Evolutionary conservation across 1,139 yeast species (phyloP), one percentile per base, ranked within the genome.

Genomic region (Candida sp.): DNA sequence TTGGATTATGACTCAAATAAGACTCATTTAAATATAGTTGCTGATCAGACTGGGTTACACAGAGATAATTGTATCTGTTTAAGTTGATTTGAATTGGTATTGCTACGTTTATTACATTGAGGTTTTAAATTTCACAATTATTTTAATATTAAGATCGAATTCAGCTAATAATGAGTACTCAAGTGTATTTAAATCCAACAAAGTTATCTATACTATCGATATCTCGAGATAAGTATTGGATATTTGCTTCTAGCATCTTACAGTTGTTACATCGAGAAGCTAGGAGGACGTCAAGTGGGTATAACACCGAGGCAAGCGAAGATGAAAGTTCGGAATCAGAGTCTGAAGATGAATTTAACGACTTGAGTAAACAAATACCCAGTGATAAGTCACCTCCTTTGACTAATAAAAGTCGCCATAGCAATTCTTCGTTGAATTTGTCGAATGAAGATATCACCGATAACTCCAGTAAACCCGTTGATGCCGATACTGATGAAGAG

Each of bases 161-260:
- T 15, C 19, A 2, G 3, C 19, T 15, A 15, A 15, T 15, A 3
- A 60, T 60, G 64, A 64, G 65, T 45, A 64, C 71, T 21, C 75
- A 74, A 45, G 75, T 73, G 2, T 74, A 73, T 48, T 56, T 77
- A 34, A 74, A 73, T 52, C 70, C 69, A 9, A 70, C 77, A 3
- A 57, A 61, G 40, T 61, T 79, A 34, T 66, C 78, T 21, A 66
- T 77, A 23, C 60, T 79, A 45, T 74, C 82, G 1, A 68, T 78
- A 22, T 77, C 79, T 1, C 57, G 82, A 46, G 63, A 63, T 19
- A 68, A 70, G 45, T 74, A 70, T 51, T 79, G 83, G 83, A 49
- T 79, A 9, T 77, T 77, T 48, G 63, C 73, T 39, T 64, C 75
- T 38, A 70, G 81, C 0, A 65, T 77, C 9, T 60, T 77, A 21